Percentiles rank a stretch among this genome's conserved stretches.
These are phyloP conservation scores for Plantago ovata DNA, from an alignment of 257 asterid genomes.

Conservation along the genomic window DNA sequence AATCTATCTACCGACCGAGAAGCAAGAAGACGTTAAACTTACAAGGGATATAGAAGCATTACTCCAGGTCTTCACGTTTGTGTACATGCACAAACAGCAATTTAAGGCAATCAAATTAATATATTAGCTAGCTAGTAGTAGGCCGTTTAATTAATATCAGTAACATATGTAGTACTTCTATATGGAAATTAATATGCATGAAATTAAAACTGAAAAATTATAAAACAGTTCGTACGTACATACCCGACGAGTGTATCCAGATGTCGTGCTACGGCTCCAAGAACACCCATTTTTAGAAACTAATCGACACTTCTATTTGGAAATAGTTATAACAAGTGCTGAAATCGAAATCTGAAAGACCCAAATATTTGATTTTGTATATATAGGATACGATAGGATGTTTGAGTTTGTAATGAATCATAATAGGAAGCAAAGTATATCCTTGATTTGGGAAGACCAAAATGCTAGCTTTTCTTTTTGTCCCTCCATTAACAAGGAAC, in stretches of 20 bases:
- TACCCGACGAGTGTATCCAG: constrained; percentile 74
- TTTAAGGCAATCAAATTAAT: too few species aligned
- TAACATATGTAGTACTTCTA: not conserved
- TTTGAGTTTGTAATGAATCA: too few species aligned
- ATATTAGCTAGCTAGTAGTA: too few species aligned
- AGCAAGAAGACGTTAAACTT: constrained; percentile 28
- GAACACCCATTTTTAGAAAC: constrained; percentile 47
- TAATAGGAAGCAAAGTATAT: constrained; percentile 37
- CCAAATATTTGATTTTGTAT: constrained; percentile 5
- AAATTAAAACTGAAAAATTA: too few species aligned
- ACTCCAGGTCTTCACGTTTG: constrained; percentile 93
- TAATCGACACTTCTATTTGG: too few species aligned
- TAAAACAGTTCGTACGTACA: constrained; percentile 23
- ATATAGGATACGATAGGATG: constrained; percentile 7
- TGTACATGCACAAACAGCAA: too few species aligned
- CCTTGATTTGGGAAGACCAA: constrained; percentile 27
- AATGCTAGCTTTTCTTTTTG: constrained; percentile 42
- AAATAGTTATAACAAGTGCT: too few species aligned
- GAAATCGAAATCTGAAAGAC: not conserved
- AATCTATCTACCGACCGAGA: too few species aligned
- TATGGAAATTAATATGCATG: too few species aligned
- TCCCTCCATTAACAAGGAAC: constrained; percentile 24
- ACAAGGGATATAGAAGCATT: constrained; percentile 89
- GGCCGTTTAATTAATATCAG: too few species aligned
- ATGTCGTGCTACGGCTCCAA: constrained; percentile 61